Evolutionary conservation across 1,284 basidiomycete genomes (phyloP).

Genomic region (Termitomyces sp.): DNA sequence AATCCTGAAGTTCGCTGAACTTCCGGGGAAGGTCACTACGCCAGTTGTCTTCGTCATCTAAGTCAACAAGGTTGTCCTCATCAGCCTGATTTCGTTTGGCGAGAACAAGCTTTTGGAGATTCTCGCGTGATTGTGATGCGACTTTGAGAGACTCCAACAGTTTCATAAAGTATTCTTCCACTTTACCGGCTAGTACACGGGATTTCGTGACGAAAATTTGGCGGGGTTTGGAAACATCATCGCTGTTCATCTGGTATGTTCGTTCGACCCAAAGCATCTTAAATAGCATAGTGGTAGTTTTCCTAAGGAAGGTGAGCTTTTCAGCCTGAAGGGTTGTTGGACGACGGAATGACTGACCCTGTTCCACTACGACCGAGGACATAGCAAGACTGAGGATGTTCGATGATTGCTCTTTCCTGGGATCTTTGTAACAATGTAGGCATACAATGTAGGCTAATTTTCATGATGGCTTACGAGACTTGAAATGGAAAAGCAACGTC

Average conservation of each 20-base stretch:
- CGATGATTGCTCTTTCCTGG: slow-evolving; percentile 56
- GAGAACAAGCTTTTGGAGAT: slow-evolving; percentile 39
- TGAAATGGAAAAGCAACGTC: slow-evolving; percentile 47
- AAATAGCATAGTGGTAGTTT: slow-evolving; percentile 73
- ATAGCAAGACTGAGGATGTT: slow-evolving; percentile 57
- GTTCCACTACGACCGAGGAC: slow-evolving; percentile 71
- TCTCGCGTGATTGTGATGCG: slow-evolving; percentile 33
- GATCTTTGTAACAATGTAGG: not conserved
- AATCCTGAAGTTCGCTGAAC: slow-evolving; percentile 55
- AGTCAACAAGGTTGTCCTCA: slow-evolving; percentile 25
- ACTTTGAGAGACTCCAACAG: slow-evolving; percentile 44
- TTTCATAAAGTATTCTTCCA: slow-evolving; percentile 60
- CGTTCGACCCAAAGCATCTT: slow-evolving; percentile 67
- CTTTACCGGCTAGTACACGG: slow-evolving; percentile 56
- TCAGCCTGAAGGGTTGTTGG: not conserved
- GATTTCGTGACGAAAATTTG: slow-evolving; percentile 76
- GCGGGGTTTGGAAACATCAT: slow-evolving; percentile 39
- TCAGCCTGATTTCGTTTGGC: slow-evolving; percentile 40
- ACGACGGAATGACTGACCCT: slow-evolving; percentile 40
- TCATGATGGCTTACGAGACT: slow-evolving; percentile 26
- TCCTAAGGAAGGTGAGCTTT: slow-evolving; percentile 35
- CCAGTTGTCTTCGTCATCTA: slow-evolving; percentile 20
- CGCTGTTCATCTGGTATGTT: slow-evolving; percentile 35
- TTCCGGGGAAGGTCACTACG: slow-evolving; percentile 44
- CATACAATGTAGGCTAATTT: not conserved